Conservation (phyloP, 2,329 filamentous ascomycete species). For the Aureobasidium lini region DNA sequence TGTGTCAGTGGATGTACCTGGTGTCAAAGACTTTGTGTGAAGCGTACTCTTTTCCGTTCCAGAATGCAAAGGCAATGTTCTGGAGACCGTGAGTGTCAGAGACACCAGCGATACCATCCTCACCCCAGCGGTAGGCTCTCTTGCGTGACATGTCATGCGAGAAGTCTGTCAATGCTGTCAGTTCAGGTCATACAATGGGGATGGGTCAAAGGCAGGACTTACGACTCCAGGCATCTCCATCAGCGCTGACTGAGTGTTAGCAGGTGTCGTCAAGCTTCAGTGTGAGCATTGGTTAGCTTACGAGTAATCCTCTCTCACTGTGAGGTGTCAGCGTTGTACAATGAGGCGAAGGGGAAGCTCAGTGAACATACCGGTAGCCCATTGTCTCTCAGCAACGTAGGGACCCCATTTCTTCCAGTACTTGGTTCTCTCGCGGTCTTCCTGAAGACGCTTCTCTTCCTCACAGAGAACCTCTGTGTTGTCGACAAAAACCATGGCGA, state of each 20-base stretch:
- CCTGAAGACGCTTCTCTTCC: constrained; percentile 82
- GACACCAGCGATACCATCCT: constrained; percentile 93
- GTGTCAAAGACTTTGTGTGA: not conserved
- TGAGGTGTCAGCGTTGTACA: constrained; percentile 25
- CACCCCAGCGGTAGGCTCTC: constrained; percentile 87
- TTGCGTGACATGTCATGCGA: constrained; percentile 86
- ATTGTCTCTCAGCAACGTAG: constrained; percentile 88
- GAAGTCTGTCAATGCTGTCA: constrained; percentile 56
- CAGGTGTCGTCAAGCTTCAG: not conserved
- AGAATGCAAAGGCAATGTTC: constrained; percentile 93
- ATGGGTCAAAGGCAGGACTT: constrained; percentile 36
- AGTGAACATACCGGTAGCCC: constrained; percentile 68
- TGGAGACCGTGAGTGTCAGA: constrained; percentile 86
- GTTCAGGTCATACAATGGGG: not conserved
- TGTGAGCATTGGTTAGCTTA: constrained; percentile 33
- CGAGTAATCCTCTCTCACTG: constrained; percentile 88
- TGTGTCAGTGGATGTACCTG: constrained; percentile 22
- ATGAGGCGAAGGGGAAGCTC: constrained; percentile 3
- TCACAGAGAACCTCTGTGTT: constrained; percentile 78
- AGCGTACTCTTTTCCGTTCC: constrained; percentile 87
- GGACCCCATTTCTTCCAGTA: constrained; percentile 99
- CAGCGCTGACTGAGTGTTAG: constrained; percentile 48
- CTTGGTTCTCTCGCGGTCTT: constrained; percentile 73
- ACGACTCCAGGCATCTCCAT: constrained; percentile 94
- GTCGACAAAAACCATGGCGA: constrained; percentile 78